These are phyloP conservation scores for Podospora comata DNA, from an alignment of 495 filamentous ascomycete genomes.

Conservation along the genomic window DNA sequence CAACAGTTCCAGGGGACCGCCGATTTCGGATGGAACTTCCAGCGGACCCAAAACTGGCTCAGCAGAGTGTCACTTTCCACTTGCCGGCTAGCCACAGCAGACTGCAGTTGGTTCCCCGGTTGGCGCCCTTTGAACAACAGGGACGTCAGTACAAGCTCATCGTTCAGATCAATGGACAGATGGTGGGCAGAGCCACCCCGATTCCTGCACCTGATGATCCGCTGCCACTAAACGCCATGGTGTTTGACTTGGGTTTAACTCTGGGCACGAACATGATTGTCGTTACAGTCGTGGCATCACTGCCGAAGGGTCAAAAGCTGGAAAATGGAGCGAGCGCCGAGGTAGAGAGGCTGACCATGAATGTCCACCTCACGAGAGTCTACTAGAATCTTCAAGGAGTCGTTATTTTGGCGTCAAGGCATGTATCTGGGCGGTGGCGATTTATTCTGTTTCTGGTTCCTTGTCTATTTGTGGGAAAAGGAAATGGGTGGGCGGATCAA, in stretches of 20 bases:
- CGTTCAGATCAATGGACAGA: slow-evolving; percentile 48
- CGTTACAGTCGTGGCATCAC: slow-evolving; percentile 61
- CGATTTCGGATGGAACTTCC: slow-evolving; percentile 57
- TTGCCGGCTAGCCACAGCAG: slow-evolving; percentile 61
- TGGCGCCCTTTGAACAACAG: slow-evolving; percentile 53
- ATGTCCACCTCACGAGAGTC: slow-evolving; percentile 25
- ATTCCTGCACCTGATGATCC: slow-evolving; percentile 46
- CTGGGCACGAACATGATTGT: slow-evolving; percentile 65
- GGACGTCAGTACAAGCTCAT: slow-evolving; percentile 35
- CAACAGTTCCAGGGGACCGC: slow-evolving; percentile 52
- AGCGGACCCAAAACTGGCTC: slow-evolving; percentile 56
- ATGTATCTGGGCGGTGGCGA: not conserved
- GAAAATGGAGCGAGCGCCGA: slow-evolving; percentile 58
- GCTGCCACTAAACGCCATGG: slow-evolving; percentile 42
- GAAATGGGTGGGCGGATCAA: not conserved
- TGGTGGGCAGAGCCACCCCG: slow-evolving; percentile 53
- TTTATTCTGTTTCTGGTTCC: not conserved
- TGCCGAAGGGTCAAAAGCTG: slow-evolving; percentile 56
- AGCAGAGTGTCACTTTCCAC: slow-evolving; percentile 66
- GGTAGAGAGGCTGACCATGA: slow-evolving; percentile 60
- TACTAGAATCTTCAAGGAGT: slow-evolving; percentile 13
- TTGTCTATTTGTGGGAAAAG: not conserved
- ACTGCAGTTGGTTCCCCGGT: slow-evolving; percentile 60
- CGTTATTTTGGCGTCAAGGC: not conserved
- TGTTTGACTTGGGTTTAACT: slow-evolving; percentile 60